A percentile compares a stretch with the other conserved stretches of the same genome.
These are phyloP conservation scores for Ephemerocybe angulata DNA, from an alignment of 768 basidiomycete species.

Conservation along the genomic window DNA sequence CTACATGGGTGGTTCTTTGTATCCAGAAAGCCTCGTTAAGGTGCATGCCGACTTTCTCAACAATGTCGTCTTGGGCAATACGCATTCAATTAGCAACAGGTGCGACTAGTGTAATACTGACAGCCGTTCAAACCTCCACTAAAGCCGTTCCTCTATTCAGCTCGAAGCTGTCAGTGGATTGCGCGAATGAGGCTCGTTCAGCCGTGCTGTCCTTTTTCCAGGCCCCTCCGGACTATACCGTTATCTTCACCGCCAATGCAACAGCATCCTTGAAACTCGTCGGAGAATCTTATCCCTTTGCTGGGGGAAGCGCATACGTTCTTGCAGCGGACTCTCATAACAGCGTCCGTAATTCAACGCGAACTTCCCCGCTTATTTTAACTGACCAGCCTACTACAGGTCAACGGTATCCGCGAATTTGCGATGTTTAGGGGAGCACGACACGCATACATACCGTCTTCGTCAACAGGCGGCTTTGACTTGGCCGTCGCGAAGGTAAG, in stretches of 20 bases:
- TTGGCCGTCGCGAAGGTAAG: slow-evolving; percentile 55
- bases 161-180: slow-evolving; percentile 64
- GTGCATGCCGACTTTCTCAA: slow-evolving; percentile 69
- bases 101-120: slow-evolving; percentile 44
- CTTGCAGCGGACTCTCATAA: slow-evolving; percentile 80
- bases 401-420: slow-evolving; percentile 74
- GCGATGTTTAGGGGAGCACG: slow-evolving; percentile 52
- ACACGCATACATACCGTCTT: slow-evolving; percentile 63
- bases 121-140: not conserved
- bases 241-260: slow-evolving; percentile 80
- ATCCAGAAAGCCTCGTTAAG: slow-evolving; percentile 72
- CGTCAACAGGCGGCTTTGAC: slow-evolving; percentile 63
- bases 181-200: slow-evolving; percentile 64
- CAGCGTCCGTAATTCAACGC: slow-evolving; percentile 43
- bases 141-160: slow-evolving; percentile 33
- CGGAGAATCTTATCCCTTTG: slow-evolving; percentile 77
- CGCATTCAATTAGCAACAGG: slow-evolving; percentile 82
- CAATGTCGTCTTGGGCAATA: slow-evolving; percentile 70
- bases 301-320: slow-evolving; percentile 53
- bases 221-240: slow-evolving; percentile 72
- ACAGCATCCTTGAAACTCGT: slow-evolving; percentile 77
- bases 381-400: slow-evolving; percentile 20
- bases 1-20: slow-evolving; percentile 81
- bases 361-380: not conserved
- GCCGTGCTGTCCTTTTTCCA: slow-evolving; percentile 75